Conservation (phyloP, 1,284 basidiomycete genomes). For the Ceratobasidium sp. region DNA sequence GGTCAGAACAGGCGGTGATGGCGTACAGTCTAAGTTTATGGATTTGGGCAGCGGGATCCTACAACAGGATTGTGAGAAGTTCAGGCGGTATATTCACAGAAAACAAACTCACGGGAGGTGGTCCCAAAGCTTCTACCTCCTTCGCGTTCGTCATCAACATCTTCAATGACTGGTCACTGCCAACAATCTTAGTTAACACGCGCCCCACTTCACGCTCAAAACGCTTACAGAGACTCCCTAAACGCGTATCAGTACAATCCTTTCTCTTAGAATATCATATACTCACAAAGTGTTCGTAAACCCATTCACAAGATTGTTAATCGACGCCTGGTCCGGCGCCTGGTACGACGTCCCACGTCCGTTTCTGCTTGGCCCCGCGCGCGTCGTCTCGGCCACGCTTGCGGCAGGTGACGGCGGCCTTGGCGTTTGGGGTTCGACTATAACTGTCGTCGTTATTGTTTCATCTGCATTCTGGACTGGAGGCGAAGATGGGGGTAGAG, state of each 20-base stretch:
- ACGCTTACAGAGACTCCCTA: conserved; percentile 36
- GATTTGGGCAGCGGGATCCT: conserved; percentile 57
- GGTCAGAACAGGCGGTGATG: not conserved
- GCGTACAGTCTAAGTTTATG: conserved; percentile 54
- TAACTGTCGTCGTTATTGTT: not conserved
- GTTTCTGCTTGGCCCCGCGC: conserved; percentile 22
- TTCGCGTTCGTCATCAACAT: conserved; percentile 28
- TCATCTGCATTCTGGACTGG: conserved; percentile 14
- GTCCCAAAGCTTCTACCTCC: conserved; percentile 35
- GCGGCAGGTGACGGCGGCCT: conserved; percentile 2
- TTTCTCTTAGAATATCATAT: not conserved
- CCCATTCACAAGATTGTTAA: conserved; percentile 43
- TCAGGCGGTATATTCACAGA: no score
- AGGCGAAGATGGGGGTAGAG: conserved; percentile 17
- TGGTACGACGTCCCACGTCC: conserved; percentile 25
- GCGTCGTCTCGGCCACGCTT: conserved; percentile 19
- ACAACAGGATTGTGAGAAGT: no score
- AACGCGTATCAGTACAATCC: not conserved
- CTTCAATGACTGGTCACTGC: conserved; percentile 30
- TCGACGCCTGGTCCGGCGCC: conserved; percentile 40
- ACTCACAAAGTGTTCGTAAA: conserved; percentile 42
- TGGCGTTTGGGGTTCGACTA: conserved; percentile 3
- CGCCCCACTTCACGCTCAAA: not conserved
- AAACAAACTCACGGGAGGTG: conserved; percentile 26
- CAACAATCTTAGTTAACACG: not conserved